Base-by-base conservation (phyloP, 805 yeast genomes). In the Helenozyma rhizophorensis region DNA sequence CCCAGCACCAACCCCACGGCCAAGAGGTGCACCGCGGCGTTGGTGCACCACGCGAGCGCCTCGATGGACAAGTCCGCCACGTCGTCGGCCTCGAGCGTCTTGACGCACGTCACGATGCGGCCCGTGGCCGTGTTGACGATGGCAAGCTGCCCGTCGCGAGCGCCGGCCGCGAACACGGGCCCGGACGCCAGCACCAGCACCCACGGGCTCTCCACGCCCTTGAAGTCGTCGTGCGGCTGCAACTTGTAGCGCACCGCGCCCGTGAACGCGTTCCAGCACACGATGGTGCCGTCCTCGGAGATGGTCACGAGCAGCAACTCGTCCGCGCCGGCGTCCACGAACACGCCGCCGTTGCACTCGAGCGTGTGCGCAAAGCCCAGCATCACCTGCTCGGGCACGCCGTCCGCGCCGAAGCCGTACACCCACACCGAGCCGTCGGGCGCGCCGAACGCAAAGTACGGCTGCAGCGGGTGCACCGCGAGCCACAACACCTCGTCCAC, bases 401-500 rank as follows among this genome's bases (percentile, higher is more conserved):
- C 28, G 11, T 39, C 33, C 31, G 82, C 68, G 37, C 74, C 79
- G 25, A 89, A 71, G 51, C 81, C 85, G 54, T 88, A 93, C 17
- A 82, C 86, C 95, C 96, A 90, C 3, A 89, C 94, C 0, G 95
- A 82, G 3, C 98, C 98, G 58, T 89, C 96, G 6, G 70, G 66
- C 14, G 87, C 90, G 41, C 97, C 97, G 53, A 85, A 86, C 10
- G 97, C 97, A 65, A 90, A 86, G 28, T 85, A 73, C 15, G 80
- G 73, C 52, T 80, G 81, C 14, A 67, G 65, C 17, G 96, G 96
- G 61, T 93, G 98, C 32, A 77, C 71, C 19, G 70, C 59, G 32
- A 90, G 68, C 94, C 95, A 88, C 27, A 80, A 77, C 7, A 93
- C 76, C 63, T 93, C 99, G 48, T 85, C 95, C 27, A 84, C 88